Evolutionary conservation across 129 eudicot species (phyloP).

Genomic region (Tagetes erecta): DNA sequence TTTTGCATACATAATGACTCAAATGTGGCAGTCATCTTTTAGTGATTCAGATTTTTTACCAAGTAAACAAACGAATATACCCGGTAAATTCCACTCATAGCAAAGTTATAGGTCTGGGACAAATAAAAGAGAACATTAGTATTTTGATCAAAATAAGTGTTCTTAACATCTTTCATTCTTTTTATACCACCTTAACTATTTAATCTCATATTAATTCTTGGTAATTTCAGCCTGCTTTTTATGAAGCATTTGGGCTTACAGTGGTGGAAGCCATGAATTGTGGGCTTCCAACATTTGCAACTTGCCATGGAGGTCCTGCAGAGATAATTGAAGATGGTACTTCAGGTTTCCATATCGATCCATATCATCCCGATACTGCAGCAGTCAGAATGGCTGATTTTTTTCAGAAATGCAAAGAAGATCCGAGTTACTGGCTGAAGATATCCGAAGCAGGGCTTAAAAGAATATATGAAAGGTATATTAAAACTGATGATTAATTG

Average conservation of each 20-base stretch:
- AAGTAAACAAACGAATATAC: no score
- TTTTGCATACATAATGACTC: constrained; percentile 1
- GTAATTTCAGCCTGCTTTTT: constrained; percentile 78
- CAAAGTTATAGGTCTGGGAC: not conserved
- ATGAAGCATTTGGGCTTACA: constrained; percentile 98
- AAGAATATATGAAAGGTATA: constrained; percentile 73
- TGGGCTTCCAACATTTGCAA: constrained; percentile 97
- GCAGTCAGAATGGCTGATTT: constrained; percentile 64
- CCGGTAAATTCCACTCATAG: no score
- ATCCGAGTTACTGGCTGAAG: constrained; percentile 61
- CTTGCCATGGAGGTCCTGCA: constrained; percentile 91
- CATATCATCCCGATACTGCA: constrained; percentile 84
- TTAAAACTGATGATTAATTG: not conserved
- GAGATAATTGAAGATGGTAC: constrained; percentile 91
- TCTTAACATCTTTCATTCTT: not conserved
- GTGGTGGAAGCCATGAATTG: constrained; percentile 97
- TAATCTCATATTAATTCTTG: constrained; percentile 4
- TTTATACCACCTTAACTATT: not conserved
- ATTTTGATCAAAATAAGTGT: not conserved
- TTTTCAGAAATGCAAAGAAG: constrained; percentile 63
- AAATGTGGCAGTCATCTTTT: constrained; percentile 1
- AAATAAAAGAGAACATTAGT: not conserved
- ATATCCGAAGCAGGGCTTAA: constrained; percentile 70
- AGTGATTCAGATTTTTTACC: not conserved
- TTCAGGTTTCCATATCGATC: constrained; percentile 93